Base-by-base conservation (phyloP, 495 filamentous ascomycete genomes). In the Lepraria neglecta region DNA sequence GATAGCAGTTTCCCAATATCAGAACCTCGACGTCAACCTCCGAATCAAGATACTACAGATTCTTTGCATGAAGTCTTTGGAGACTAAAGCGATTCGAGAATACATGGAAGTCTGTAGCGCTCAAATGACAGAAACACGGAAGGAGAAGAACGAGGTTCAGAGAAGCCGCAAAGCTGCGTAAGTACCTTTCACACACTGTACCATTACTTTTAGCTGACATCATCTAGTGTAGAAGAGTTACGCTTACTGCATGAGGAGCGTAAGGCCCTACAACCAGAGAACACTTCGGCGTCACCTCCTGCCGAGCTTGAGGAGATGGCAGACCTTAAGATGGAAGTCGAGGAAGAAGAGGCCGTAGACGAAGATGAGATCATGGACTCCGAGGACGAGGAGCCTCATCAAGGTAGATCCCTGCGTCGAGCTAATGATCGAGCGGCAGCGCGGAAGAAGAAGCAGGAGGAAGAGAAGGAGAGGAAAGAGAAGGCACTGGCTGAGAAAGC, bases 101-200 rank as follows among this genome's bases (percentile, higher is more conserved):
- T 95, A 94, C 68, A 87, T 98, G 76, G 91, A 96, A 61, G 85
- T 92, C 63, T 95, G 91, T 73, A 87, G 85, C 51, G 87, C 91
- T 64, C 84, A 88, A 60, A 96, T 97, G 95, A 98, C 94, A 3
- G 83, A 83, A 46, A 87, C 91, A 68, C 82, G 94, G 21, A 98
- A 97, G 73, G 88, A 95, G 72, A 97, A 96, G 74, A 96, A 96
- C 59, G 89, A 95, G 65, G 86, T 84, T 70, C 94, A 97, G 72
- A 82, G 90, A 60, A 80, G 86, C 58, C 84, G 88, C 67, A 97
- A 94, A 71, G 78, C 80, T 71, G 80, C 82, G 92, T 96, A 83
- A 78, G 91, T 87, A 33, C 14, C 33, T 38, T 47, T 40, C 19
- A 19, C 31, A 50, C 30, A n/a, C 58, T 47, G 28, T 12, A 63